A percentile compares a stretch with the other conserved stretches of the same genome.
phyloP scores from a whole-genome alignment of 2,329 filamentous ascomycete genomes.

The Grosmannia clavigera region DNA sequence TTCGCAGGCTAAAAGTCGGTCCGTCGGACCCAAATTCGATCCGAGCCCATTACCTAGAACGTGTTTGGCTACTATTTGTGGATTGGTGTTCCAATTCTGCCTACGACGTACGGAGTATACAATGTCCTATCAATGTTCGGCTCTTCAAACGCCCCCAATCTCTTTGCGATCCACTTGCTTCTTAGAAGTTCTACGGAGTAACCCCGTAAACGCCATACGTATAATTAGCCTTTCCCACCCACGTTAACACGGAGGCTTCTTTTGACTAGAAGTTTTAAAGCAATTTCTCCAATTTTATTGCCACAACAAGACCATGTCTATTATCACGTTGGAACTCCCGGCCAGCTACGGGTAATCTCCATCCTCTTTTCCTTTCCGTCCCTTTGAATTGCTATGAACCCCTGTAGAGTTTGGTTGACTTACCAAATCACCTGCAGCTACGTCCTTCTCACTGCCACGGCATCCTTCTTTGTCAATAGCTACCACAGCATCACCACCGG shows the following conservation, averaged over 20 bases:
- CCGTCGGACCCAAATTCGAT: background rate
- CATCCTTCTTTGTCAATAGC: conserved; percentile 45
- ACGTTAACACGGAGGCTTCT: background rate
- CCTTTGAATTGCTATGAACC: too few species aligned
- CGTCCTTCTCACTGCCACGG: conserved; percentile 44
- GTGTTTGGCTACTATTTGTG: background rate
- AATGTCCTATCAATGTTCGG: background rate
- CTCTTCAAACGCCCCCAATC: background rate
- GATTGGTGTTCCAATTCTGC: background rate
- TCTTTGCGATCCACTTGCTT: background rate
- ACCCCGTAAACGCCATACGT: background rate
- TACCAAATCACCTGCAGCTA: conserved; percentile 31
- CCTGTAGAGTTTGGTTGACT: background rate
- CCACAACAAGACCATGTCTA: conserved; percentile 1
- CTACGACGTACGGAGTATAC: too few species aligned
- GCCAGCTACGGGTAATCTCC: conserved; percentile 8
- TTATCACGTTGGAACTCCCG: conserved; percentile 7
- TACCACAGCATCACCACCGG: conserved; percentile 37
- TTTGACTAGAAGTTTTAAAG: background rate
- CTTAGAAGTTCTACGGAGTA: background rate
- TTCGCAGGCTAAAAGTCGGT: background rate
- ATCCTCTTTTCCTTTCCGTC: background rate
- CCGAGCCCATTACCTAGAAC: background rate
- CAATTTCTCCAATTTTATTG: background rate
- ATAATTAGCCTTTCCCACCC: background rate